A percentile compares a stretch with the other conserved stretches of the same genome.
phyloP scores from a whole-genome alignment of 2,329 filamentous ascomycete genomes.

The Ophiosphaerella narmari region DNA sequence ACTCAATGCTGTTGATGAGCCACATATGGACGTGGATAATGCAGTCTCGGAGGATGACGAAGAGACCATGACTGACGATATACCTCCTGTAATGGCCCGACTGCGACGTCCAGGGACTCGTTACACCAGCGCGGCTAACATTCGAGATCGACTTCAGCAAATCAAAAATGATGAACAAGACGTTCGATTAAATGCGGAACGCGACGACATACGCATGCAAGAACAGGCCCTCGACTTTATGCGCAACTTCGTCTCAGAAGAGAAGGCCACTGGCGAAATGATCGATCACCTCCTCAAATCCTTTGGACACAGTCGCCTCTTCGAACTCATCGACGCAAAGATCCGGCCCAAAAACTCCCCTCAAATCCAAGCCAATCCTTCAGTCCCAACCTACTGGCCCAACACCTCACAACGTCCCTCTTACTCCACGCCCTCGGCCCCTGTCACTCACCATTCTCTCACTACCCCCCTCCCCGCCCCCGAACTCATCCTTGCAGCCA shows the following conservation, averaged over 20 bases:
- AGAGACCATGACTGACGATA: constrained; percentile 52
- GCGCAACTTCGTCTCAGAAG: constrained; percentile 80
- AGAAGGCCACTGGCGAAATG: constrained; percentile 64
- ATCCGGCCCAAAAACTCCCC: constrained; percentile 58
- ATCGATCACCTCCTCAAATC: constrained; percentile 81
- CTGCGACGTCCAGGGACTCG: constrained; percentile 44
- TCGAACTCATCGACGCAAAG: constrained; percentile 80
- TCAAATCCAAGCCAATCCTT: constrained; percentile 13
- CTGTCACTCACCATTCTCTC: constrained; percentile 49
- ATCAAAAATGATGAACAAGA: constrained; percentile 70
- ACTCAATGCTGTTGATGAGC: constrained; percentile 57
- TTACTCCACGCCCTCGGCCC: constrained; percentile 55
- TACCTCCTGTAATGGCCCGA: constrained; percentile 41
- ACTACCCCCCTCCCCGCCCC: constrained; percentile 38
- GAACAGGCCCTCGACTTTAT: constrained; percentile 90
- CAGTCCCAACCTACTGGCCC: constrained; percentile 37
- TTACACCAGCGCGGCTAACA: constrained; percentile 42
- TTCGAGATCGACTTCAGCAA: constrained; percentile 49
- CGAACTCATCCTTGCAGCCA: constrained; percentile 77
- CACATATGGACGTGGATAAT: constrained; percentile 49
- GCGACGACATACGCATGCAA: constrained; percentile 83
- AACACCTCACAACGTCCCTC: constrained; percentile 65
- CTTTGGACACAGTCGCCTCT: constrained; percentile 76
- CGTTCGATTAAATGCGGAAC: constrained; percentile 68
- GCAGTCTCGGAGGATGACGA: constrained; percentile 47